These are phyloP conservation scores for Heterobasidion occidentale DNA, from an alignment of 1,284 basidiomycete species.

Conservation along the genomic window DNA sequence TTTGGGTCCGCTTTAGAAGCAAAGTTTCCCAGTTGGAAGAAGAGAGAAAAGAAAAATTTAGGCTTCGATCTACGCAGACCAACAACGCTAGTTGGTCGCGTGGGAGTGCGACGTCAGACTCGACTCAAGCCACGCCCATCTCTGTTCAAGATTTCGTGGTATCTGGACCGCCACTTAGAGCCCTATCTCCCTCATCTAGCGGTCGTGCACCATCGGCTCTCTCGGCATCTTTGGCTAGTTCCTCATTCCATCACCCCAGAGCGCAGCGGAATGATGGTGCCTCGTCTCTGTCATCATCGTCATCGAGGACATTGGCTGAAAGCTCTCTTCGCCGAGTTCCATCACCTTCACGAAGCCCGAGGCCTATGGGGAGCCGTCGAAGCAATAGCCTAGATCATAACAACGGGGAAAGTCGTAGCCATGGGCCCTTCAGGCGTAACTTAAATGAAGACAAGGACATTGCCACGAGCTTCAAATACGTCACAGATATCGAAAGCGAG, in stretches of 20 bases:
- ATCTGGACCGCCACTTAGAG: neutral
- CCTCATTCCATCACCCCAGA: conserved; percentile 49
- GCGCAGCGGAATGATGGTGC: conserved; percentile 13
- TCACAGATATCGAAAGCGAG: conserved; percentile 54
- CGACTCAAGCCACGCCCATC: conserved; percentile 24
- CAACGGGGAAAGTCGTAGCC: conserved; percentile 15
- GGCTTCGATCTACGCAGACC: conserved; percentile 2
- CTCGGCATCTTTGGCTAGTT: conserved; percentile 59
- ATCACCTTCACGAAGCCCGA: neutral
- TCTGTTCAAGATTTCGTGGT: conserved; percentile 45
- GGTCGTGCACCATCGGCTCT: conserved; percentile 46
- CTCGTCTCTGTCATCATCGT: neutral
- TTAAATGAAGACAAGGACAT: conserved; percentile 56
- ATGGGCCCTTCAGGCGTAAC: conserved; percentile 43
- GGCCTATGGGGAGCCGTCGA: neutral
- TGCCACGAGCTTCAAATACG: conserved; percentile 60
- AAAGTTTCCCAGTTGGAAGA: conserved; percentile 40
- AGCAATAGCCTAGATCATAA: neutral
- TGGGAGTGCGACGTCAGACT: conserved; percentile 7
- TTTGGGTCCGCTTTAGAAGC: conserved; percentile 57
- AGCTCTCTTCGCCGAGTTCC: neutral
- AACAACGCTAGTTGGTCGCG: conserved; percentile 3
- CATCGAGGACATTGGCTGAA: neutral
- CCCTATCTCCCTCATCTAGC: conserved; percentile 29
- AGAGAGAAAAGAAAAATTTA: conserved; percentile 19